Evolutionary conservation across 768 basidiomycete genomes (phyloP).

Genomic region (Pulveroboletus sp.): DNA sequence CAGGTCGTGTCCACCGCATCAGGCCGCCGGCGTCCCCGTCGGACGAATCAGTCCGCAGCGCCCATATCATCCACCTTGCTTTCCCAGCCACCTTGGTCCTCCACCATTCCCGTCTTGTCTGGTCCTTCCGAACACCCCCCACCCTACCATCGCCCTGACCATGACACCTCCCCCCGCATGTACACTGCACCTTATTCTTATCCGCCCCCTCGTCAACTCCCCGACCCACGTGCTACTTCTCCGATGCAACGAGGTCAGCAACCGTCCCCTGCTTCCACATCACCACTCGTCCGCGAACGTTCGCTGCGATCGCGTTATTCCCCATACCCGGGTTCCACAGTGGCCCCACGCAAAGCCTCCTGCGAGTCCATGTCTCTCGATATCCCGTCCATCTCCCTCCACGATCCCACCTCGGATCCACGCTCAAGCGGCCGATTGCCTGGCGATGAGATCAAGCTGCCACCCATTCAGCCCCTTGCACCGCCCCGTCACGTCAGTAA

Average conservation of each 20-base stretch:
- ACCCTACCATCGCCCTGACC: slow-evolving; percentile 24
- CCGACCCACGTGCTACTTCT: slow-evolving; percentile 27
- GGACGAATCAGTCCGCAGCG: slow-evolving; percentile 40
- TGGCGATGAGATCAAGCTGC: slow-evolving; percentile 36
- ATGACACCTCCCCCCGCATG: slow-evolving; percentile 22
- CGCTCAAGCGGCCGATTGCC: slow-evolving; percentile 20
- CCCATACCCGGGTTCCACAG: slow-evolving; percentile 38
- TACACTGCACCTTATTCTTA: slow-evolving; percentile 28
- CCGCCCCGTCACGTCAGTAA: slow-evolving; percentile 26
- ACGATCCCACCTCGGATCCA: slow-evolving; percentile 27
- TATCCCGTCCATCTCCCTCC: slow-evolving; percentile 33
- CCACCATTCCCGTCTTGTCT: slow-evolving; percentile 37
- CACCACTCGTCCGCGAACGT: slow-evolving; percentile 23
- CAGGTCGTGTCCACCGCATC: slow-evolving; percentile 65
- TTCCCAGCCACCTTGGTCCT: slow-evolving; percentile 43
- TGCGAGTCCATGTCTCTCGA: slow-evolving; percentile 30
- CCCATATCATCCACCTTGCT: slow-evolving; percentile 30
- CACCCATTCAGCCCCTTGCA: slow-evolving; percentile 38
- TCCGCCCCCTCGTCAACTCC: slow-evolving; percentile 25
- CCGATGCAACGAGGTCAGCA: slow-evolving; percentile 29
- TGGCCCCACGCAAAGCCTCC: slow-evolving; percentile 23
- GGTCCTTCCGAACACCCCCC: slow-evolving; percentile 20
- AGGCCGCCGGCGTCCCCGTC: slow-evolving; percentile 57
- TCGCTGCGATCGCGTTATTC: slow-evolving; percentile 35
- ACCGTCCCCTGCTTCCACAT: slow-evolving; percentile 23